phyloP scores from a whole-genome alignment of 352 stramenopile species.

The Phytophthora ohioensis region DNA sequence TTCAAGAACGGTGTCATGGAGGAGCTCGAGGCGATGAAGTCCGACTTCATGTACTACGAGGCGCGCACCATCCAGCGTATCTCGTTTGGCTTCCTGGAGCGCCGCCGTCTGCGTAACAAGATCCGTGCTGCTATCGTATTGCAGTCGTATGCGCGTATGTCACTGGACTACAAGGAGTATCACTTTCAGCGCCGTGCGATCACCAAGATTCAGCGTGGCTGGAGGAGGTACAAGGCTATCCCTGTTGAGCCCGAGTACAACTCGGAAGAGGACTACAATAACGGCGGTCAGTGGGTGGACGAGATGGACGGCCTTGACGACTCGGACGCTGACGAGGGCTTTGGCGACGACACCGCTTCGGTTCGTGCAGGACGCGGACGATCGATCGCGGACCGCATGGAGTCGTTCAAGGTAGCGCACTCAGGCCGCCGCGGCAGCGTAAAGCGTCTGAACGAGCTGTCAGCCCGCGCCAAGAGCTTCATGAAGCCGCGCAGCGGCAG shows the following conservation, averaged over 20 bases:
- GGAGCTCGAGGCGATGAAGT: constrained; percentile 94
- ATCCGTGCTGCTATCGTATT: constrained; percentile 76
- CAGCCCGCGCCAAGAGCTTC: constrained; percentile 72
- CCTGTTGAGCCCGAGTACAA: constrained; percentile 46
- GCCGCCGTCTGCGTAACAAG: constrained; percentile 70
- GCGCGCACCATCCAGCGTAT: constrained; percentile 89
- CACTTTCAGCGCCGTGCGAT: constrained; percentile 73
- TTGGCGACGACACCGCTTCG: constrained; percentile 51
- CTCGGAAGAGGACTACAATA: constrained; percentile 51
- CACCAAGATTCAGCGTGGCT: constrained; percentile 77
- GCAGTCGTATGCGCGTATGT: constrained; percentile 86
- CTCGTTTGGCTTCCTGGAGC: constrained; percentile 82
- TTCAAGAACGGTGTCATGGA: constrained; percentile 97
- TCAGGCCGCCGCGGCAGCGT: constrained; percentile 58
- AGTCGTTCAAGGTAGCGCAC: constrained; percentile 62
- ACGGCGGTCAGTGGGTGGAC: constrained; percentile 57
- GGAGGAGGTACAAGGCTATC: constrained; percentile 59
- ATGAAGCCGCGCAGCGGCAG: constrained; percentile 72
- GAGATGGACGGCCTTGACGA: constrained; percentile 50
- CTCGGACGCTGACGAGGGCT: constrained; percentile 63
- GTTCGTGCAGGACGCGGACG: constrained; percentile 45
- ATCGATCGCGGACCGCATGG: constrained; percentile 72
- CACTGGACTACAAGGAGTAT: constrained; percentile 78
- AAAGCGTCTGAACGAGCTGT: constrained; percentile 81
- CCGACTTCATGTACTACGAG: constrained; percentile 92